Conservation (phyloP, 805 yeast species). For the Lachancea sp. region DNA sequence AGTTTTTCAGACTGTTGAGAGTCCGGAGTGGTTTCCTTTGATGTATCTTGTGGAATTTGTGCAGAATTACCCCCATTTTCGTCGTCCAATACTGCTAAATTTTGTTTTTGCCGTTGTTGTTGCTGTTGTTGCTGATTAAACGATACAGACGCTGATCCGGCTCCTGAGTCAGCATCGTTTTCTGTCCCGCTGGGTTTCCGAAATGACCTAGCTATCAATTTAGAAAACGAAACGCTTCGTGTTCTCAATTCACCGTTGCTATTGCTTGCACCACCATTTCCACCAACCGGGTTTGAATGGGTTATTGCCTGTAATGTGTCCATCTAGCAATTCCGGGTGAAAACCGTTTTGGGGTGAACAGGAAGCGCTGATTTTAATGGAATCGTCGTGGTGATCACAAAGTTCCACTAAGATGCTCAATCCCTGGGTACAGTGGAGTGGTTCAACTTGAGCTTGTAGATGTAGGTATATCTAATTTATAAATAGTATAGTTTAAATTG, state of each 20-base stretch:
- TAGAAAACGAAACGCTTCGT: constrained; percentile 9
- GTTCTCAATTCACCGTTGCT: constrained; percentile 3
- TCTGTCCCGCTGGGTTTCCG: constrained; percentile 6
- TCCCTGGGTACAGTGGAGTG: neutral
- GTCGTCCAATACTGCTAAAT: too few species aligned
- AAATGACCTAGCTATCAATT: constrained; percentile 9
- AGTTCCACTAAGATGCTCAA: too few species aligned
- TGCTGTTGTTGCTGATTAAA: neutral
- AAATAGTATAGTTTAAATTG: too few species aligned
- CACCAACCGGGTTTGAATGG: constrained; percentile 3
- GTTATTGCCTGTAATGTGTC: constrained; percentile 7
- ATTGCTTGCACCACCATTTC: neutral
- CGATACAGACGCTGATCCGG: neutral
- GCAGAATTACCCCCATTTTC: too few species aligned
- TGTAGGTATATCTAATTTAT: neutral
- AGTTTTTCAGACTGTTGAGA: neutral
- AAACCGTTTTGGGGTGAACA: neutral
- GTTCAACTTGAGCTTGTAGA: neutral
- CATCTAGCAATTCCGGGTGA: neutral
- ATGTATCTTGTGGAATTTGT: too few species aligned
- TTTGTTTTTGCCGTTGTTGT: neutral
- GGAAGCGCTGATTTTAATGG: too few species aligned
- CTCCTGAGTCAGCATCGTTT: constrained; percentile 2
- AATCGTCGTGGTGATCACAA: too few species aligned
- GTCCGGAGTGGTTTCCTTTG: neutral